Base-by-base conservation (phyloP, 805 yeast species). In the Kuraishia hungarica region DNA sequence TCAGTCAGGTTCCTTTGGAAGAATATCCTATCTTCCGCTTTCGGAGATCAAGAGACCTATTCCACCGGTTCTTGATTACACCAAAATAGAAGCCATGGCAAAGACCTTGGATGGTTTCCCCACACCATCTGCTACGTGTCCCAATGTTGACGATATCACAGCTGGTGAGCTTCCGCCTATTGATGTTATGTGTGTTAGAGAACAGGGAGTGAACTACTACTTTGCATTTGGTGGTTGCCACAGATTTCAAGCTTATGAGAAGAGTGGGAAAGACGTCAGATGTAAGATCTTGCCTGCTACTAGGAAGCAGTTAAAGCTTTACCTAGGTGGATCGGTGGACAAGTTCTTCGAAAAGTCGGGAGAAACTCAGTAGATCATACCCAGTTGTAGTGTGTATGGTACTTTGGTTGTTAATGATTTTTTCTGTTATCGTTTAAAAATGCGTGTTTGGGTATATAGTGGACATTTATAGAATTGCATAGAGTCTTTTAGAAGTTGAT, bases 181-280 rank as follows among this genome's bases (percentile, higher is more conserved):
- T 17, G 97, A 89, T 67, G 90, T 89, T 0, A 69, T 89, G 58
- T 76, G 77, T 43, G 87, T 89, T 1, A 74, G 84, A 49, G 86
- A 86, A 48, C 66, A 78, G 7, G 93, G 89, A 1, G 70, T 79
- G 52, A 75, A 69, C 43, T 78, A 77, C 66, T 89, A 85, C 64
- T 89, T 87, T 68, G 96, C 92, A 1, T 89, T 89, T 69, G 97
- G 96, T 6, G 96, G 96, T 0, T 89, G 97, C 65, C 97, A 89
- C 65, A 70, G 97, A 58, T 86, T 89, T 61, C 96, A 89, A 67
- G 96, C 96, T 0, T 90, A 90, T 64, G 94, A 89, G 56, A 75
- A 73, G 48, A 72, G 75, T 1, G 55, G 55, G 20, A 50, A 20
- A 19, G 70, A 68, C 17, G 96, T 90, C 10, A 83, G 79, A 62